These are phyloP conservation scores for Boletellus ananas DNA, from an alignment of 768 basidiomycete species.

Conservation along the genomic window DNA sequence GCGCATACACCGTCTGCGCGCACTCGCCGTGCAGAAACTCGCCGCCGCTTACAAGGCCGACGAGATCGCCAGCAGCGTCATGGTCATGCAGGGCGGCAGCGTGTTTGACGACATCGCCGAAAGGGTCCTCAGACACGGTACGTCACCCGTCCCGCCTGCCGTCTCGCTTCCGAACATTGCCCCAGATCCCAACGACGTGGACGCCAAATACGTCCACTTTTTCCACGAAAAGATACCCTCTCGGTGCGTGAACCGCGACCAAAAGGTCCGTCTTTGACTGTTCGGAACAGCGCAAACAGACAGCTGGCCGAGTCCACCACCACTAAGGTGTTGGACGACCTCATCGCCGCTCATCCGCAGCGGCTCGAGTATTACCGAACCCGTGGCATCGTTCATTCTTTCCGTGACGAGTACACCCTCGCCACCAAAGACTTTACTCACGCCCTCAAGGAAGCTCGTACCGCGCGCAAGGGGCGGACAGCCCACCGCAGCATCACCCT, in stretches of 20 bases:
- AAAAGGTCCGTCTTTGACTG: constrained; percentile 9
- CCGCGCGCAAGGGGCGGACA: constrained; percentile 59
- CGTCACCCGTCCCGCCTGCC: constrained; percentile 16
- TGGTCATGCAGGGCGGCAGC: constrained; percentile 93
- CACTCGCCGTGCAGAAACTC: constrained; percentile 81
- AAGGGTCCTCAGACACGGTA: constrained; percentile 69
- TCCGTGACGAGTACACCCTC: constrained; percentile 73
- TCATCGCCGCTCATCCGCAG: constrained; percentile 71
- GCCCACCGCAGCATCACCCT: constrained; percentile 47
- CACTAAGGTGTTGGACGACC: constrained; percentile 71
- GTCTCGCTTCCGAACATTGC: not conserved
- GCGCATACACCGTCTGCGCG: constrained; percentile 75
- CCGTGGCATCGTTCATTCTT: constrained; percentile 86
- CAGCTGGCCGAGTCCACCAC: constrained; percentile 84
- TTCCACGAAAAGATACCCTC: constrained; percentile 96
- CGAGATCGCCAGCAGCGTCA: constrained; percentile 89
- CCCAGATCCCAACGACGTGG: constrained; percentile 69
- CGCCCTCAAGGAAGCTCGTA: constrained; percentile 74
- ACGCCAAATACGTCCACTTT: constrained; percentile 88
- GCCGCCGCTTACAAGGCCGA: constrained; percentile 83
- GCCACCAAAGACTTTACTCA: constrained; percentile 80
- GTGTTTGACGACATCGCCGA: constrained; percentile 93
- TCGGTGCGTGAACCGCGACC: constrained; percentile 47
- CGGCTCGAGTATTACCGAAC: constrained; percentile 83
- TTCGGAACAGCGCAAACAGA: constrained; percentile 38